These are phyloP conservation scores for Solanum pimpinellifolium DNA, from an alignment of 257 asterid genomes.

Conservation along the genomic window DNA sequence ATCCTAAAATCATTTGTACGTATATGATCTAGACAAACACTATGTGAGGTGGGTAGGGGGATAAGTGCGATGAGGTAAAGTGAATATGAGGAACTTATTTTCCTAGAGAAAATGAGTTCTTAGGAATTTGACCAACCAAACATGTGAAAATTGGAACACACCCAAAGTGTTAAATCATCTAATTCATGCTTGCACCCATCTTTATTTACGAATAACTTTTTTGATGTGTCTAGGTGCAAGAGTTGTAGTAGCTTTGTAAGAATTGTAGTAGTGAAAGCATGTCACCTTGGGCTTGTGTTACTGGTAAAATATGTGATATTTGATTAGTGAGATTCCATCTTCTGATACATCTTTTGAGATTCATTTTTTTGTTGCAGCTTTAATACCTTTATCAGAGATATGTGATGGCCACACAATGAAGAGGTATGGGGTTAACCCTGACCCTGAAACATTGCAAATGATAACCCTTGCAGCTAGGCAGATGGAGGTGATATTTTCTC, in stretches of 20 bases:
- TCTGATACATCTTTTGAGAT: neutral
- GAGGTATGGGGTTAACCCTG: constrained; percentile 55
- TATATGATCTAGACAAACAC: neutral
- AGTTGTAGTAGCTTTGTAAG: neutral
- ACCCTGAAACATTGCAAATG: constrained; percentile 56
- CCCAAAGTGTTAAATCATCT: neutral
- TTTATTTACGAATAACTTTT: neutral
- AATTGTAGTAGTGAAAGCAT: neutral
- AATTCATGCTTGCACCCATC: neutral
- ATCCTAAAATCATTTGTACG: neutral
- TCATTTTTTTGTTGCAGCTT: constrained; percentile 29
- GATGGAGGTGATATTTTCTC: constrained; percentile 40
- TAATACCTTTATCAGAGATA: constrained; percentile 63
- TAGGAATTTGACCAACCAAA: neutral
- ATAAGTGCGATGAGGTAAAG: neutral
- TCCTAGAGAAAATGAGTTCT: neutral
- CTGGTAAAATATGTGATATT: neutral
- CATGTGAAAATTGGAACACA: neutral
- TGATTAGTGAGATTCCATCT: neutral
- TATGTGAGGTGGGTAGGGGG: neutral
- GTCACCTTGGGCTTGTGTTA: neutral
- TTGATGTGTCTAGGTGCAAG: neutral
- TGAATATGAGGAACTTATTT: neutral
- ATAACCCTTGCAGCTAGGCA: constrained; percentile 43
- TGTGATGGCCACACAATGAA: constrained; percentile 41